Percentiles rank a stretch among this genome's conserved stretches.
Evolutionary conservation across 176 grass and related monocot genomes (phyloP).

Genomic region (Zea luxurians): DNA sequence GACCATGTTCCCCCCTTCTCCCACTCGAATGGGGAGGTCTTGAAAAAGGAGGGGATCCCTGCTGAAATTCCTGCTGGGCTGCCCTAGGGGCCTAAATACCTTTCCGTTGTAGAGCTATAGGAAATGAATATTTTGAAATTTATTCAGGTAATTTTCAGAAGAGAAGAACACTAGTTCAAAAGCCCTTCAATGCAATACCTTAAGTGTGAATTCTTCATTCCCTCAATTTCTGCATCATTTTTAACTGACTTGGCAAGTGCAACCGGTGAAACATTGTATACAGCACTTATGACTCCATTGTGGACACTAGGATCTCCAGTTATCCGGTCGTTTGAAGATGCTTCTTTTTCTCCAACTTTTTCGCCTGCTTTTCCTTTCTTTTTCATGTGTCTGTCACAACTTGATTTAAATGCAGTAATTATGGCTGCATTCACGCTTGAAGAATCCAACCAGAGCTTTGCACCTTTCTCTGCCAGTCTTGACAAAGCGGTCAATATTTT

Average conservation of each 20-base stretch:
- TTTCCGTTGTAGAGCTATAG: not conserved
- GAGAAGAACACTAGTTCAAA: not conserved
- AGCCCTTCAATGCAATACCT: slow-evolving; percentile 60
- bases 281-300: slow-evolving; percentile 39
- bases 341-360: slow-evolving; percentile 22
- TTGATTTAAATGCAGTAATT: slow-evolving; percentile 67
- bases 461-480: slow-evolving; percentile 75
- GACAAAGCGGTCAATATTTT: slow-evolving; percentile 15
- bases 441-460: slow-evolving; percentile 85
- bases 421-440: slow-evolving; percentile 93
- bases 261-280: slow-evolving; percentile 78
- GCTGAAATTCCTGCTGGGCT: not conserved
- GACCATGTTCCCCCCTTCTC: no score
- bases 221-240: slow-evolving; percentile 85
- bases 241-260: slow-evolving; percentile 78
- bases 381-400: slow-evolving; percentile 43
- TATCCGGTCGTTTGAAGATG: slow-evolving; percentile 12
- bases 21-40: no score
- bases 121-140: slow-evolving; percentile 1
- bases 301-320: slow-evolving; percentile 28
- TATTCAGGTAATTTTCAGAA: slow-evolving; percentile 11
- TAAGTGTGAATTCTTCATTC: slow-evolving; percentile 83
- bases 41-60: no score
- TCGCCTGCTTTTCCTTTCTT: slow-evolving; percentile 37
- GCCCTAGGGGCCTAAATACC: not conserved